Evolutionary conservation across 495 filamentous ascomycete species (phyloP).

Genomic region (Pyrenopolyporus hunteri): DNA sequence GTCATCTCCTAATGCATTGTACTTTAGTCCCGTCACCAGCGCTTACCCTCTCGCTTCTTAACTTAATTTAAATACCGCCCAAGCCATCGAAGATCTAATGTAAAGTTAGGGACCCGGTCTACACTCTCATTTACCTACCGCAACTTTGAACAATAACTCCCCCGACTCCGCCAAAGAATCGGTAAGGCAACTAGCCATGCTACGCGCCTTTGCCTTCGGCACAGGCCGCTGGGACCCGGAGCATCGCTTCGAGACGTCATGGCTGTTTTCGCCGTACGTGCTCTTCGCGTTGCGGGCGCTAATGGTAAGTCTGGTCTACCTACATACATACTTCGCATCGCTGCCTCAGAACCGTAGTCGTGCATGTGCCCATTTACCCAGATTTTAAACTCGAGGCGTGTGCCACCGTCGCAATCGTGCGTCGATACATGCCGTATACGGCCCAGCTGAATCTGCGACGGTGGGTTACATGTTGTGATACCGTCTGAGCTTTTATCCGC

Average conservation of each 20-base stretch:
- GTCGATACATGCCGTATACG: neutral
- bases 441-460: neutral
- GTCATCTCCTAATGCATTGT: neutral
- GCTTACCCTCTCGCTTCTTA: too few species aligned
- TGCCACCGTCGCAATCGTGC: conserved; percentile 2
- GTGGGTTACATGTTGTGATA: neutral
- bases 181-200: neutral
- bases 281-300: conserved; percentile 65
- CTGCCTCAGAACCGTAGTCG: too few species aligned
- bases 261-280: conserved; percentile 69
- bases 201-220: conserved; percentile 48
- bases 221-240: conserved; percentile 59
- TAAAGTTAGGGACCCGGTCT: too few species aligned
- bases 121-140: too few species aligned
- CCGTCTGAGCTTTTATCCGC: neutral
- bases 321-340: neutral
- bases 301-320: conserved; percentile 50
- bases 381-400: neutral
- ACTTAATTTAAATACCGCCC: too few species aligned
- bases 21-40: neutral
- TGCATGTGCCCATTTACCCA: neutral
- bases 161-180: too few species aligned
- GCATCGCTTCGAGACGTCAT: conserved; percentile 76
- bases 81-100: too few species aligned
- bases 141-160: too few species aligned